Conservation (phyloP, 331 rosid genomes). For the Arachis monticola region DNA sequence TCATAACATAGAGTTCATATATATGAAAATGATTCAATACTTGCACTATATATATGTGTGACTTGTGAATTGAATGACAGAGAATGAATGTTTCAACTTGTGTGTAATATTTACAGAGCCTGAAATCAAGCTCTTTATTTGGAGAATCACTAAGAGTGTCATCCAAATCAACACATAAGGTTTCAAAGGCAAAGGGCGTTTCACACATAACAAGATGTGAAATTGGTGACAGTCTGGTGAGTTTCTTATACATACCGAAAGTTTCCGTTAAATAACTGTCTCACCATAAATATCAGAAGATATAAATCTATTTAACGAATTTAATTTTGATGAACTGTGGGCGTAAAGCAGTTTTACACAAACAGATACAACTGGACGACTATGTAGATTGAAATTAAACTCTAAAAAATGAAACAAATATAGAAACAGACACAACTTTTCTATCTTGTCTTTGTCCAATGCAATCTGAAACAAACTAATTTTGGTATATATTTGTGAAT, state of each 20-base stretch:
- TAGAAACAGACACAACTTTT: too few species aligned
- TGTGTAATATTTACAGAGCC: slow-evolving; percentile 57
- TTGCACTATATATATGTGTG: slow-evolving; percentile 21
- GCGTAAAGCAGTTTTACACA: too few species aligned
- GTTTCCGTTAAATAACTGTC: too few species aligned
- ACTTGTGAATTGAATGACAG: background rate
- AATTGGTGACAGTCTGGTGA: slow-evolving; percentile 90
- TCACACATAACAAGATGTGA: slow-evolving; percentile 71
- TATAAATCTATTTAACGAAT: too few species aligned
- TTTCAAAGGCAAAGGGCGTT: slow-evolving; percentile 56
- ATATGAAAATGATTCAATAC: slow-evolving; percentile 3
- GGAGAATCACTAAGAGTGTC: slow-evolving; percentile 78
- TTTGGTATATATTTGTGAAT: slow-evolving; percentile 16
- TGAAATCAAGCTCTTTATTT: slow-evolving; percentile 76
- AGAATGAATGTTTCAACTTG: slow-evolving; percentile 6
- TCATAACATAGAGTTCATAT: slow-evolving; percentile 10
- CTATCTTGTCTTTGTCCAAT: too few species aligned
- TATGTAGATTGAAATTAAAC: too few species aligned
- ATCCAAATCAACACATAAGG: slow-evolving; percentile 63
- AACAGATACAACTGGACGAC: too few species aligned
- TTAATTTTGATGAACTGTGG: too few species aligned
- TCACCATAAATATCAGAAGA: too few species aligned
- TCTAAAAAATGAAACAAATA: too few species aligned
- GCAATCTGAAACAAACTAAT: slow-evolving; percentile 16
- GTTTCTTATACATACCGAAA: too few species aligned